These are phyloP conservation scores for Chlamydomonas sp. DNA, from an alignment of 139 green algal species.

Conservation along the genomic window DNA sequence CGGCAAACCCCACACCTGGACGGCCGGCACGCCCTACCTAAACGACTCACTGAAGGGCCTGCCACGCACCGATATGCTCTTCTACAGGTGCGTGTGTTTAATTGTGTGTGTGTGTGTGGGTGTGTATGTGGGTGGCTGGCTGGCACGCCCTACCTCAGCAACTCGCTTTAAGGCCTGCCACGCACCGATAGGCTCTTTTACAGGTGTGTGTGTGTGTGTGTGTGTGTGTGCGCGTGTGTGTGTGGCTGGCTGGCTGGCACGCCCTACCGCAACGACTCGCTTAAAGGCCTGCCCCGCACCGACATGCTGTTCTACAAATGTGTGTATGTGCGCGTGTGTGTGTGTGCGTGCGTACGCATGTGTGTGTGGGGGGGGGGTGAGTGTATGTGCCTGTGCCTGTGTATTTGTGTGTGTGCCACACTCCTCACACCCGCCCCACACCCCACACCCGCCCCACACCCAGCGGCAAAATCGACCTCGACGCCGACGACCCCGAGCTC, in stretches of 20 bases:
- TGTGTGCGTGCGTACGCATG: no score
- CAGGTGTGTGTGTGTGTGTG: neutral
- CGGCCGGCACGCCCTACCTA: constrained; percentile 13
- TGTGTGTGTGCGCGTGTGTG: no score
- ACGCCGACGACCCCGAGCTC: neutral
- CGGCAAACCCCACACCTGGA: neutral
- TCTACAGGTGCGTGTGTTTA: constrained; percentile 7
- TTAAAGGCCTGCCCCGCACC: constrained; percentile 3
- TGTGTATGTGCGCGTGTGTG: neutral
- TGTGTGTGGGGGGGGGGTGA: no score
- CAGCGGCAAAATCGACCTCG: constrained; percentile 13
- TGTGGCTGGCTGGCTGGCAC: neutral
- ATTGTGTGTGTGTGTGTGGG: neutral
- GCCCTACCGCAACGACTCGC: constrained; percentile 8
- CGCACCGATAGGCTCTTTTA: constrained; percentile 8
- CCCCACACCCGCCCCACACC: no score
- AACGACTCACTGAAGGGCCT: constrained; percentile 5
- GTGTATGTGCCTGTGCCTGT: no score
- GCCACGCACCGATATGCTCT: neutral
- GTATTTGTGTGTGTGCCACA: no score
- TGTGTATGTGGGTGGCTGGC: no score
- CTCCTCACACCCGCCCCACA: no score
- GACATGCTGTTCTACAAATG: constrained; percentile 12
- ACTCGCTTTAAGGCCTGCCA: constrained; percentile 1
- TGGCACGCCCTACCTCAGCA: constrained; percentile 14